Conservation (phyloP, 768 basidiomycete genomes). For the Mycena metata region DNA sequence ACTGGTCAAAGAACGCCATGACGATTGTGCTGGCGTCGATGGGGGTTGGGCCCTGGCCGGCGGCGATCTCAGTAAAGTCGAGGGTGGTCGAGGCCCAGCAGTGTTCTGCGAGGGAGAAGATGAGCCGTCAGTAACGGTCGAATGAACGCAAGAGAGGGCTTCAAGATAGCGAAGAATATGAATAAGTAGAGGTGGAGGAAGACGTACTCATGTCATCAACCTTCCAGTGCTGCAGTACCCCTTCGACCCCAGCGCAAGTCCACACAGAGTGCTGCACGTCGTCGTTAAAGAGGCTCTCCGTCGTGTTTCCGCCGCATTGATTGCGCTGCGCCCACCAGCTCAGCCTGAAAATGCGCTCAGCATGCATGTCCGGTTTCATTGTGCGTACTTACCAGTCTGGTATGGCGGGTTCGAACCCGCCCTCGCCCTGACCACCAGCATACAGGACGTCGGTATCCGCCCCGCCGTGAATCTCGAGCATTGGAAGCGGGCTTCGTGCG, state of each 20-base stretch:
- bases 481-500: conserved; percentile 18
- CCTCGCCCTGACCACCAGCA: conserved; percentile 28
- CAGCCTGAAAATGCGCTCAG: not conserved
- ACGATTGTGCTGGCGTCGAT: conserved; percentile 31
- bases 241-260: conserved; percentile 14
- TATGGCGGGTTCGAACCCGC: conserved; percentile 30
- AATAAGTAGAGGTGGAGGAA: not conserved
- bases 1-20: conserved; percentile 32
- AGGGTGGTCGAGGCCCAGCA: conserved; percentile 33
- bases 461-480: conserved; percentile 35
- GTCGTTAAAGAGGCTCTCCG: conserved; percentile 17
- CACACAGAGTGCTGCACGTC: conserved; percentile 24
- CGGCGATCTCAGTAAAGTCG: conserved; percentile 30
- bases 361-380: not conserved
- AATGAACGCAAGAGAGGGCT: not conserved
- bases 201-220: conserved; percentile 33
- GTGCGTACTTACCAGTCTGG: conserved; percentile 24
- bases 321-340: conserved; percentile 32
- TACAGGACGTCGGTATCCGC: conserved; percentile 24
- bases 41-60: conserved; percentile 28
- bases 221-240: conserved; percentile 31
- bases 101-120: conserved; percentile 4
- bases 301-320: conserved; percentile 15
- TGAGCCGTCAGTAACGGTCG: too few species aligned
- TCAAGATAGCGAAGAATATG: not conserved